Base-by-base conservation (phyloP, 2,329 filamentous ascomycete species). In the Gremmenia infestans region DNA sequence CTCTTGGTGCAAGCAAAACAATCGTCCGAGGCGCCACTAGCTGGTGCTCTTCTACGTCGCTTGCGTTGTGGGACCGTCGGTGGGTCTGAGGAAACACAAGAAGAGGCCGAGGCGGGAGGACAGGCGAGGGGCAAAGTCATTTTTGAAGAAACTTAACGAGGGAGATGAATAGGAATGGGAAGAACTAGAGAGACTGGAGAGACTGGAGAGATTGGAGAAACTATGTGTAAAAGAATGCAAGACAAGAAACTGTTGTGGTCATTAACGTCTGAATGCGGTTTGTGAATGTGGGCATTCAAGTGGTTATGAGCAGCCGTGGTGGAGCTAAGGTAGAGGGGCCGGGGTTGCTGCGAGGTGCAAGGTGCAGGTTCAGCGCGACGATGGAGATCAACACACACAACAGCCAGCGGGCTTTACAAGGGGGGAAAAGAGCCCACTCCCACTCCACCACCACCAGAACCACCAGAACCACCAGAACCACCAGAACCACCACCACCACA, bases 1-100 rank as follows among this genome's bases (percentile, higher is more conserved):
- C 88, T 84, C 75, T 91, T 94, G 64, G 86, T 82, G 76, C 93
- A 99, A 45, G 91, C 86, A 72, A 97, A 97, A 81, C 93, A 99
- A 74, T 97, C 93, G 72, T 96, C 91, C 47, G 89, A 85, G 57
- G 93, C 93, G 68, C 93, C 93, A 61, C 89, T 92, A 51, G 90
- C 87, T 19, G 91, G 88, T 19, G 92, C 89, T 75, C 92, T 85
- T 81, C 92, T 89, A 77, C 91, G 87, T 70, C 92, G 85, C 78
- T 96, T 71, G 51, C 68, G 66, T 52, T 69, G 68, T 60, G 66
- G 65, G 43, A 66, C 65, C 39, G 66, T 62, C 35, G 67, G 64
- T 43, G 65, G 65, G 53, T 66, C 66, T 53, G 63, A 60, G 14
- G 61, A 54, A 39, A 52, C 57, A 54, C 55, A 56, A 32, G 54